Percentiles rank a stretch among this genome's conserved stretches.
These are phyloP conservation scores for Malus domestica DNA, from an alignment of 306 rosid species.

Conservation along the genomic window DNA sequence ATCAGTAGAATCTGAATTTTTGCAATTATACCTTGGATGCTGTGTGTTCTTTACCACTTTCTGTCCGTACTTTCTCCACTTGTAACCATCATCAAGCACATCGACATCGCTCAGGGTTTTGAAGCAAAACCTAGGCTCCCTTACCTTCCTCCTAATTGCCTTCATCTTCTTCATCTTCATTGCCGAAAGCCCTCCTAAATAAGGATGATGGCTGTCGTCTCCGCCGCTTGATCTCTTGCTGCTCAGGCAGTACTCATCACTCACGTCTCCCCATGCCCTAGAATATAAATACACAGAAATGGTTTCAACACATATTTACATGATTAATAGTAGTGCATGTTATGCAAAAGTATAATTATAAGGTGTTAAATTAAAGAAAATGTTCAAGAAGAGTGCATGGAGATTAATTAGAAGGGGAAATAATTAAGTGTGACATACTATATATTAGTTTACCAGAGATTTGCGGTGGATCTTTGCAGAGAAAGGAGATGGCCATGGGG, in stretches of 20 bases:
- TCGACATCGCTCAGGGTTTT: conserved; percentile 95
- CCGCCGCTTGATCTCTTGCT: conserved; percentile 36
- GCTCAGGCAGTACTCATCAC: not conserved
- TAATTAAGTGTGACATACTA: not conserved
- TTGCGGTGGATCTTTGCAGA: conserved; percentile 60
- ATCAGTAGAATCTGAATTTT: not conserved
- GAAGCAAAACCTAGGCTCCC: conserved; percentile 98
- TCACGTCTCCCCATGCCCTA: not conserved
- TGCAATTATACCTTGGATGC: conserved; percentile 62
- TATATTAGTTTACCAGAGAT: conserved; percentile 55
- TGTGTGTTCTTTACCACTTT: conserved; percentile 99
- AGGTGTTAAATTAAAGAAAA: not conserved
- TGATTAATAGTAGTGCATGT: not conserved
- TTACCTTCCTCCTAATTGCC: conserved; percentile 72
- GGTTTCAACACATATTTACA: not conserved
- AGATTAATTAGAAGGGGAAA: not conserved
- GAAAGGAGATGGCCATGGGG: conserved; percentile 53
- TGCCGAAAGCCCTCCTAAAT: conserved; percentile 56
- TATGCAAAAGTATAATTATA: not conserved
- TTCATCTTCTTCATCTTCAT: conserved; percentile 92
- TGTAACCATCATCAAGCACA: conserved; percentile 98
- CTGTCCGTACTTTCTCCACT: conserved; percentile 99
- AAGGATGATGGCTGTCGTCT: conserved; percentile 14
- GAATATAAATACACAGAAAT: not conserved
- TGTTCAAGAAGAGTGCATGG: not conserved